These are phyloP conservation scores for Cubamyces sp. DNA, from an alignment of 768 basidiomycete genomes.

Conservation along the genomic window DNA sequence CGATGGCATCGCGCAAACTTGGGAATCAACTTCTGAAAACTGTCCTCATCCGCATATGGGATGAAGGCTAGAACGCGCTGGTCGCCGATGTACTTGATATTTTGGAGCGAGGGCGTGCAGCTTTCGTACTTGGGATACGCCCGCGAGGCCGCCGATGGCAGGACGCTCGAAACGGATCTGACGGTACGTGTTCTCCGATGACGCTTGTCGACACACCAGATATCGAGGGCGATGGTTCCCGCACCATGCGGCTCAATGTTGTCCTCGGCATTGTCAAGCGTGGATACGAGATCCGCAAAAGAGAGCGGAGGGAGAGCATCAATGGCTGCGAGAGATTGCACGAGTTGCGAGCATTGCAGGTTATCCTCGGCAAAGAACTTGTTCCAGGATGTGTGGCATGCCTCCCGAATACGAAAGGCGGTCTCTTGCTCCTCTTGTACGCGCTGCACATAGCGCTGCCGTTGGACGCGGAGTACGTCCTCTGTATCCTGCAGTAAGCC, in stretches of 20 bases:
- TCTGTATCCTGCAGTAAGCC: background rate
- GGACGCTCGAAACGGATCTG: background rate
- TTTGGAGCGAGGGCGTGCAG: conserved; percentile 49
- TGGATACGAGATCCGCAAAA: background rate
- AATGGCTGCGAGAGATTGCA: conserved; percentile 25
- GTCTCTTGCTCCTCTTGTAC: conserved; percentile 1
- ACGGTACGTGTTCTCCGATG: too few relatives aligned
- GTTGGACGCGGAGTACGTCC: conserved; percentile 1
- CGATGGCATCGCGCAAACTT: conserved; percentile 37
- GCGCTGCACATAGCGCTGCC: conserved; percentile 8
- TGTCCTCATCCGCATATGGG: conserved; percentile 52
- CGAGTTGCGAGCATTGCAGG: conserved; percentile 32
- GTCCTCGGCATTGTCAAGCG: background rate
- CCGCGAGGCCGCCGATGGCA: background rate
- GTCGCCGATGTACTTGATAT: conserved; percentile 24
- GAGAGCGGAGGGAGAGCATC: background rate
- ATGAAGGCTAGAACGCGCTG: conserved; percentile 37
- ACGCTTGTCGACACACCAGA: background rate
- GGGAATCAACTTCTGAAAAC: conserved; percentile 35
- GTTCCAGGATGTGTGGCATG: conserved; percentile 46
- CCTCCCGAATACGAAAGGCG: conserved; percentile 7
- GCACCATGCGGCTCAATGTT: background rate
- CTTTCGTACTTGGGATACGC: conserved; percentile 45
- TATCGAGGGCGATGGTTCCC: background rate
- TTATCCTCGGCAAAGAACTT: conserved; percentile 54